Evolutionary conservation across 73 alveolate species (phyloP), one percentile per base, ranked within the genome.

Genomic region (Paramecium pentaurelia): DNA sequence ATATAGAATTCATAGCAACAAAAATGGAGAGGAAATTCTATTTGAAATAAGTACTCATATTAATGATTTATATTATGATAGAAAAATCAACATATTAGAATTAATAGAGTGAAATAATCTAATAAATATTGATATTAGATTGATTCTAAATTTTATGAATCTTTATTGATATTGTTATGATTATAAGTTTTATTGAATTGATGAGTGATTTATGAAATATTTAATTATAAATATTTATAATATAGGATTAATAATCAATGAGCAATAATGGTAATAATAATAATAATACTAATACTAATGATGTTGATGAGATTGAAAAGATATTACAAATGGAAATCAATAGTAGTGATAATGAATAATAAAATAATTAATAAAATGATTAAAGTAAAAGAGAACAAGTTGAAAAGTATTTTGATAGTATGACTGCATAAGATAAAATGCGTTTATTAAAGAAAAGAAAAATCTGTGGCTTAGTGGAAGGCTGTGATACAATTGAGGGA

Each of bases 401-500:
- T 8, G 91, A 45, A 49, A 49, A 80, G 18, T 45, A 25, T 47
- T 80, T 42, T 45, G 77, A 45, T 42, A 80, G 75, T 45, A 34
- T 89, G 59, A 34, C 86, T 11, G 51, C 84, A 4, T 60, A 89
- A 34, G 75, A 89, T 37, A 89, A 89, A 54, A 47, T 71, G 77
- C 38, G 71, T 71, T 71, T 89, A 32, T 45, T 89, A 30, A 77
- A 83, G 71, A 89, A 88, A 71, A 64, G 94, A 75, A 89, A 89
- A 32, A 71, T 89, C 8, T 89, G 94, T 45, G 94, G 94, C 58
- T 59, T 89, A 27, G 80, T 89, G 14, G 94, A 89, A 54, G 94
- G 94, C 7, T 93, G 95, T 77, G 92, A 94, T 42, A 73, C 96
- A 36, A 95, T 94, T 16, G 93, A 49, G 3, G 70, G 92, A 77